These are phyloP conservation scores for Geosmithia morbida DNA, from an alignment of 2,329 filamentous ascomycete species.

Conservation along the genomic window DNA sequence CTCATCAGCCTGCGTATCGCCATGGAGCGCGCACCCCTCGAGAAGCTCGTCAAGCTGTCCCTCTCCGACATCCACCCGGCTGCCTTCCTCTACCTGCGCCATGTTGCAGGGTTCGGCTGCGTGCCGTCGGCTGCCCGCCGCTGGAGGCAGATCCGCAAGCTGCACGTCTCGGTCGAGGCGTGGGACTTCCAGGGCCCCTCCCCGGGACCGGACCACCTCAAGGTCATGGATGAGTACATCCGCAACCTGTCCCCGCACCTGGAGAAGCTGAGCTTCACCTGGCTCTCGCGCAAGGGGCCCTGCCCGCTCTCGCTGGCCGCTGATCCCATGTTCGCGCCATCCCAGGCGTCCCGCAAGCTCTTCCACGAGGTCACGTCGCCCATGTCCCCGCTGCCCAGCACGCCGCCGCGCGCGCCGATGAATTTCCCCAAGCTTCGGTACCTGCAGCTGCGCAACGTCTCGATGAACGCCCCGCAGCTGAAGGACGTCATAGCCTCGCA, in stretches of 20 bases:
- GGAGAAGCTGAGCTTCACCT: constrained; percentile 61
- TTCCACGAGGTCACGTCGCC: constrained; percentile 50
- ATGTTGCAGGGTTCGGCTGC: constrained; percentile 58
- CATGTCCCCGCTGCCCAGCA: constrained; percentile 46
- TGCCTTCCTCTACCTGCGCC: constrained; percentile 64
- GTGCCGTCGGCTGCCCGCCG: constrained; percentile 56
- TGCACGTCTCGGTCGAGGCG: constrained; percentile 58
- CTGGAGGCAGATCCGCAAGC: constrained; percentile 65
- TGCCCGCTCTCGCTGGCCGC: constrained; percentile 56
- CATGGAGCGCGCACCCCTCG: constrained; percentile 57
- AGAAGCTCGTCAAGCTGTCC: constrained; percentile 52
- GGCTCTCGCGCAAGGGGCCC: constrained; percentile 62
- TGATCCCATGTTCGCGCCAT: constrained; percentile 54
- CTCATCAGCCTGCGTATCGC: constrained; percentile 78
- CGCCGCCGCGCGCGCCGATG: constrained; percentile 38
- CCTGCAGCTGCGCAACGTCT: constrained; percentile 58
- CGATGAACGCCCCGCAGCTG: constrained; percentile 58
- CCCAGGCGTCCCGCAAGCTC: constrained; percentile 36
- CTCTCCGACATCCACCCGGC: constrained; percentile 61
- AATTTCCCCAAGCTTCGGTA: constrained; percentile 53
- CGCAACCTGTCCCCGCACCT: constrained; percentile 51
- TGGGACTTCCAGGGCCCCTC: constrained; percentile 48
- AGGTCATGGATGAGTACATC: constrained; percentile 71
- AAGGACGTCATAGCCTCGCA: constrained; percentile 54
- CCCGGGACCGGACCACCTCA: constrained; percentile 55